phyloP scores from a whole-genome alignment of 1,284 basidiomycete species.

The Mycena citricolor region DNA sequence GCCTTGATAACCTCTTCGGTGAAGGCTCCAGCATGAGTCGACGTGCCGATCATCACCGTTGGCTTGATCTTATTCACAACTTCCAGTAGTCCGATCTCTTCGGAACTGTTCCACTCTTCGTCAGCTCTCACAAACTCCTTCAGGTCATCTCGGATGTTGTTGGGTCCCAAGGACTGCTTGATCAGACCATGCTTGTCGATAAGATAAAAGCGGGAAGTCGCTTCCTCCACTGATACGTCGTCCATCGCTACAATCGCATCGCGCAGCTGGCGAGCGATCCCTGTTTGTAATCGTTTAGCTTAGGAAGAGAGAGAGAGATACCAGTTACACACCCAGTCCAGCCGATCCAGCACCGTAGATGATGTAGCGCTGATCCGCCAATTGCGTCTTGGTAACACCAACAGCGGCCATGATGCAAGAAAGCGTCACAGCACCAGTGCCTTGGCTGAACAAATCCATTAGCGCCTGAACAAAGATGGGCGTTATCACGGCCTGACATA shows the following conservation, averaged over 20 bases:
- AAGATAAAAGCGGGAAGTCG: slow-evolving; percentile 67
- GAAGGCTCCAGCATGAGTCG: slow-evolving; percentile 80
- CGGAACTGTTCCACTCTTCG: slow-evolving; percentile 51
- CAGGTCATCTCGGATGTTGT: slow-evolving; percentile 51
- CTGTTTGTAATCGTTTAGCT: neutral
- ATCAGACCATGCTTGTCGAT: slow-evolving; percentile 61
- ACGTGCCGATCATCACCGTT: slow-evolving; percentile 81
- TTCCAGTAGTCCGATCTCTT: slow-evolving; percentile 57
- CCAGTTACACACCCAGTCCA: slow-evolving; percentile 69
- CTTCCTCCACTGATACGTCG: slow-evolving; percentile 54
- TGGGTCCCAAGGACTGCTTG: slow-evolving; percentile 47
- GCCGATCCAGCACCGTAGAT: slow-evolving; percentile 84
- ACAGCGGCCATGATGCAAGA: slow-evolving; percentile 75
- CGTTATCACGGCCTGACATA: slow-evolving; percentile 47
- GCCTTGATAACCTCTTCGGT: slow-evolving; percentile 70
- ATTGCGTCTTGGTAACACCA: slow-evolving; percentile 66
- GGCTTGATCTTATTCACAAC: slow-evolving; percentile 62
- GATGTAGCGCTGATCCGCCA: slow-evolving; percentile 75
- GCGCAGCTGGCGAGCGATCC: slow-evolving; percentile 66
- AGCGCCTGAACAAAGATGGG: neutral
- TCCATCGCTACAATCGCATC: slow-evolving; percentile 74
- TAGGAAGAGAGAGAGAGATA: neutral
- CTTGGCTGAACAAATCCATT: slow-evolving; percentile 68
- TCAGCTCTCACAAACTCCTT: slow-evolving; percentile 58
- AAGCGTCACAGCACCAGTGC: slow-evolving; percentile 84